Evolutionary conservation across 2,329 filamentous ascomycete genomes (phyloP).

Genomic region (Apiospora malaysiana): DNA sequence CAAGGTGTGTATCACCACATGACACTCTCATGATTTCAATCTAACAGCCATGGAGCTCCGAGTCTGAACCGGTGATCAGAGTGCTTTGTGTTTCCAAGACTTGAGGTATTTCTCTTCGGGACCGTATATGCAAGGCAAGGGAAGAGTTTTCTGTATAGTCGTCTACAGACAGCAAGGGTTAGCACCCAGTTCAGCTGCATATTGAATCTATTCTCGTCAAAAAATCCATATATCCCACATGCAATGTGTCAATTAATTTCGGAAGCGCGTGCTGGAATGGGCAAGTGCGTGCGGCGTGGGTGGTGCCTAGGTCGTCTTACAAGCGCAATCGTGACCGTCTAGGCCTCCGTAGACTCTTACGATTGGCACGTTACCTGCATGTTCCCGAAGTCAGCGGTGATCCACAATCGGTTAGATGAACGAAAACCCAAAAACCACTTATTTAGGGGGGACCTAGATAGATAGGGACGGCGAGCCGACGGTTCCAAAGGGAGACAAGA

Average conservation of each 20-base stretch:
- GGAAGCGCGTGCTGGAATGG: background rate
- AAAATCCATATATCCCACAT: background rate
- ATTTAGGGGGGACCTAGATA: background rate
- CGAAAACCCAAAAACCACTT: background rate
- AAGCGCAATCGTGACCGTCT: background rate
- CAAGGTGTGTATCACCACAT: background rate
- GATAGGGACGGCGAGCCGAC: background rate
- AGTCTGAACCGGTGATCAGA: background rate
- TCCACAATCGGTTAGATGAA: background rate
- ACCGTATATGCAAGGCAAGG: background rate
- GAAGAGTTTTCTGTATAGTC: no score
- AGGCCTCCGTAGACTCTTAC: background rate
- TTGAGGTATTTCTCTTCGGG: background rate
- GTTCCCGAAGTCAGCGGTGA: constrained; percentile 6
- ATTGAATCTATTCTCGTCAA: background rate
- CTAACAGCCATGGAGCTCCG: no score
- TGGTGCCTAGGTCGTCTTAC: background rate
- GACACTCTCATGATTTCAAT: background rate
- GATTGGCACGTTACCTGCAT: constrained; percentile 10
- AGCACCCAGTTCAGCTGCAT: background rate
- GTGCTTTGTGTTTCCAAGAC: background rate
- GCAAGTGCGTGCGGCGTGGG: background rate
- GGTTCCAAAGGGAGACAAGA: no score
- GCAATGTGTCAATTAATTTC: constrained; percentile 18
- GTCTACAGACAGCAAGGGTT: background rate